Conservation (phyloP, 2,329 filamentous ascomycete species). For the Calonectria pseudoreteaudii region DNA sequence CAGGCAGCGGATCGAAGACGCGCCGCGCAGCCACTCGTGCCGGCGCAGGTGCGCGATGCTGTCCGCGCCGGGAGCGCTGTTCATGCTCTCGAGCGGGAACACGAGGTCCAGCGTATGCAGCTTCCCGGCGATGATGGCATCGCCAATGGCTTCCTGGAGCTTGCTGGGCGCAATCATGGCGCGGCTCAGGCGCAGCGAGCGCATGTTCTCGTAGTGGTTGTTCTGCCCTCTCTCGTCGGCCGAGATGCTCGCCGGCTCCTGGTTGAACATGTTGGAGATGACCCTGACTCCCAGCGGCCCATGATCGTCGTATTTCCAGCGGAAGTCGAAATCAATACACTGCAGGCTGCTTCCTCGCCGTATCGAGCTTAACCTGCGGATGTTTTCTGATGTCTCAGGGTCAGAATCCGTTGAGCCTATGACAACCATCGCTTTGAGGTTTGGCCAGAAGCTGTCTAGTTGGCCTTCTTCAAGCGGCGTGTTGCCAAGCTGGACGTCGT, state of each 20-base stretch:
- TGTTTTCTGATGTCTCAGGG: conserved; percentile 35
- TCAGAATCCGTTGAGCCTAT: conserved; percentile 36
- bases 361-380: conserved; percentile 44
- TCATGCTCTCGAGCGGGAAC: conserved; percentile 45
- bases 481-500: conserved; percentile 39
- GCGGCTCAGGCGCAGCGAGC: conserved; percentile 43
- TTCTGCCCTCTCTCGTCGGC: conserved; percentile 21
- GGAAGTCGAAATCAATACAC: conserved; percentile 47
- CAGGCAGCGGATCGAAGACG: conserved; percentile 47
- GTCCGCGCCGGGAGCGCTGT: conserved; percentile 38
- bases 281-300: conserved; percentile 36
- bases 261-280: conserved; percentile 30
- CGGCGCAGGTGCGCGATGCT: conserved; percentile 45
- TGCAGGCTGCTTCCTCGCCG: conserved; percentile 41
- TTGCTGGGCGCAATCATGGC: conserved; percentile 40
- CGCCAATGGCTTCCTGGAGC: conserved; percentile 39
- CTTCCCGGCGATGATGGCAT: conserved; percentile 42
- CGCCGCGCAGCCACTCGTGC: conserved; percentile 52
- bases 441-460: conserved; percentile 43
- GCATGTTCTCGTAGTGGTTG: conserved; percentile 43
- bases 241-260: conserved; percentile 24
- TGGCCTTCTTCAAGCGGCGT: conserved; percentile 15
- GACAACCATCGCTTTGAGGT: conserved; percentile 46
- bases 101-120: conserved; percentile 51
- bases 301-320: conserved; percentile 38